Evolutionary conservation across 768 basidiomycete genomes (phyloP).

Genomic region (Tylopilus vinaceipallidus): DNA sequence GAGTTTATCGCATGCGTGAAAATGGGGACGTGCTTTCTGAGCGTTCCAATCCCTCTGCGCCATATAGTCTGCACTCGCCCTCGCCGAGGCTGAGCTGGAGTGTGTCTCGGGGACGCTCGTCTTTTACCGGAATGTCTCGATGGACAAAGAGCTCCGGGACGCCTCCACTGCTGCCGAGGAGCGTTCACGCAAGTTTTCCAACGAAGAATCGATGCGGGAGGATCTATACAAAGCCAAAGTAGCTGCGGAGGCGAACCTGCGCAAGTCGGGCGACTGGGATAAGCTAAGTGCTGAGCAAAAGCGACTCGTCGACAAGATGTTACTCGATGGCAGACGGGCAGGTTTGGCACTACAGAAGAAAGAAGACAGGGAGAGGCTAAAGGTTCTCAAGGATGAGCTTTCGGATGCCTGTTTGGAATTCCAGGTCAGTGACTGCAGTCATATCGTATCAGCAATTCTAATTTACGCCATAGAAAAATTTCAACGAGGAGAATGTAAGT

Average conservation of each 20-base stretch:
- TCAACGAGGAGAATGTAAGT: constrained; percentile 80
- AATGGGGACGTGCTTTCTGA: neutral
- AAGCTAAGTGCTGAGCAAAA: constrained; percentile 63
- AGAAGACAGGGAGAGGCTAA: constrained; percentile 53
- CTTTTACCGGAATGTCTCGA: constrained; percentile 84
- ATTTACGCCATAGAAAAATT: constrained; percentile 57
- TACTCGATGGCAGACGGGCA: constrained; percentile 74
- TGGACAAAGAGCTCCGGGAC: constrained; percentile 73
- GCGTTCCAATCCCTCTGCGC: constrained; percentile 13
- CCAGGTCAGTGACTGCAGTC: constrained; percentile 46
- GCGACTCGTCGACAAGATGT: constrained; percentile 79
- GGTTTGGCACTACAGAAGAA: constrained; percentile 71
- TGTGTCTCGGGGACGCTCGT: constrained; percentile 54
- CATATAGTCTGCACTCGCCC: constrained; percentile 54
- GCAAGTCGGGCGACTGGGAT: constrained; percentile 58
- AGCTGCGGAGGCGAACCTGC: constrained; percentile 67
- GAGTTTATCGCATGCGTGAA: constrained; percentile 31
- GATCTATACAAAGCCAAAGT: constrained; percentile 77
- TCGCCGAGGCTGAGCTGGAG: constrained; percentile 56
- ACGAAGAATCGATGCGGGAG: constrained; percentile 77
- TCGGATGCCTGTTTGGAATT: constrained; percentile 78
- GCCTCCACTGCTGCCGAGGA: constrained; percentile 75
- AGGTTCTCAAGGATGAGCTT: constrained; percentile 68
- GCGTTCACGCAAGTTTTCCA: constrained; percentile 65
- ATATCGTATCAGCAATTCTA: neutral